phyloP scores from a whole-genome alignment of 1,139 yeast genomes.

The Geotrichum histeridarum region DNA sequence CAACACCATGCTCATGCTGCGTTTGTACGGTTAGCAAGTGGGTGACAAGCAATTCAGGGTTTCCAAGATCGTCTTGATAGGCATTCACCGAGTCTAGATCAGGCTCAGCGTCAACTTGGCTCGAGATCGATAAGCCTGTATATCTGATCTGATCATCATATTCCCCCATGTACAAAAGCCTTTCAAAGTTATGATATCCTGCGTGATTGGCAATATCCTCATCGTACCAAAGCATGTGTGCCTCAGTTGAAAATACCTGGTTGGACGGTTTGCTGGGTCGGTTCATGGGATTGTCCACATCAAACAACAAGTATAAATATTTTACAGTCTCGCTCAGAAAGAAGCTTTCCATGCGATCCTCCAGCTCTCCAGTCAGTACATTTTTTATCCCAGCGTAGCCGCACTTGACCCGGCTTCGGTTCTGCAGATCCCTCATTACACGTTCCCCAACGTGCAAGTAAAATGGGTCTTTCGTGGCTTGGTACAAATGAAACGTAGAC shows the following conservation, averaged over 20 bases:
- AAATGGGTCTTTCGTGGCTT: conserved; percentile 83
- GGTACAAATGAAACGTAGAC: conserved; percentile 74
- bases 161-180: neutral
- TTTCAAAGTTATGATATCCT: neutral
- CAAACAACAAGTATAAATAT: conserved; percentile 77
- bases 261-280: conserved; percentile 42
- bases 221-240: conserved; percentile 78
- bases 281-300: conserved; percentile 56
- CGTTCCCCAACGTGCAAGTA: conserved; percentile 70
- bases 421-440: conserved; percentile 51
- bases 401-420: conserved; percentile 54
- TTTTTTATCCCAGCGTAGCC: conserved; percentile 81
- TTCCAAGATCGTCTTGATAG: too few species aligned
- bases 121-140: too few species aligned
- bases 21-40: too few species aligned
- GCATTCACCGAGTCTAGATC: too few species aligned
- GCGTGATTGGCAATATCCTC: conserved; percentile 28
- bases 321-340: conserved; percentile 82
- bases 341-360: conserved; percentile 87
- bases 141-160: too few species aligned
- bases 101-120: too few species aligned
- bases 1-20: too few species aligned
- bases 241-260: conserved; percentile 84
- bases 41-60: too few species aligned
- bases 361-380: conserved; percentile 54